These are phyloP conservation scores for Lentithecium fluviatile DNA, from an alignment of 495 filamentous ascomycete species.

Conservation along the genomic window DNA sequence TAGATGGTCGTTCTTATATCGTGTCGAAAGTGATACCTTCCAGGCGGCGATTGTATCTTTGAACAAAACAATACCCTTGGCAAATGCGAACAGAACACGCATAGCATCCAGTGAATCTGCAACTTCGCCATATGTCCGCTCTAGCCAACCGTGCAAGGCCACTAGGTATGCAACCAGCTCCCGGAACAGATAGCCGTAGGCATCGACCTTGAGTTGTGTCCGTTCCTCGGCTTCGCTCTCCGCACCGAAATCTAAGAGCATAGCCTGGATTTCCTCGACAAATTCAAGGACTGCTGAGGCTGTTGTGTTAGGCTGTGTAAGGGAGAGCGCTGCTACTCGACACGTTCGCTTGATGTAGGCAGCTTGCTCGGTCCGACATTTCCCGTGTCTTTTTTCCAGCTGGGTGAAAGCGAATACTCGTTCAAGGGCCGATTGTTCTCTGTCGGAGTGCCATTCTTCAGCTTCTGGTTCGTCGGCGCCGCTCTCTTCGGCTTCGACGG, in stretches of 20 bases:
- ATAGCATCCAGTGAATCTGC: neutral
- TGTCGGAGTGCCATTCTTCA: no score
- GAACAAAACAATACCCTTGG: conserved; percentile 14
- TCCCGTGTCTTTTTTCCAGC: no score
- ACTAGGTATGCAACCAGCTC: neutral
- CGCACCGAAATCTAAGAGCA: neutral
- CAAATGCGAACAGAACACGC: conserved; percentile 6
- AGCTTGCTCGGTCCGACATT: no score
- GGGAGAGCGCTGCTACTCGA: no score
- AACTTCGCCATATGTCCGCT: neutral
- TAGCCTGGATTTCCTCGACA: neutral
- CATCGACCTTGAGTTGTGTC: conserved; percentile 14
- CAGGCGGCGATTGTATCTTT: conserved; percentile 12
- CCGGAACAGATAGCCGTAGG: conserved; percentile 19
- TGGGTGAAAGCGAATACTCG: no score
- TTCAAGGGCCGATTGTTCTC: no score
- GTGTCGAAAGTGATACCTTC: conserved; percentile 11
- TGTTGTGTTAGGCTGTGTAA: no score
- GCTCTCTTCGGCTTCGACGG: no score
- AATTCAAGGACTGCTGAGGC: neutral
- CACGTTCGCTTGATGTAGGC: no score
- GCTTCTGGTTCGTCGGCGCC: no score
- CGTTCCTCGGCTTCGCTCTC: neutral
- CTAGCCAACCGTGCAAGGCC: conserved; percentile 2
- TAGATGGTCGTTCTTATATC: conserved; percentile 9